Evolutionary conservation across 371 early-diverging fungal genomes (phyloP), one percentile per base, ranked within the genome.

Genomic region (Mortierella polycephala): DNA sequence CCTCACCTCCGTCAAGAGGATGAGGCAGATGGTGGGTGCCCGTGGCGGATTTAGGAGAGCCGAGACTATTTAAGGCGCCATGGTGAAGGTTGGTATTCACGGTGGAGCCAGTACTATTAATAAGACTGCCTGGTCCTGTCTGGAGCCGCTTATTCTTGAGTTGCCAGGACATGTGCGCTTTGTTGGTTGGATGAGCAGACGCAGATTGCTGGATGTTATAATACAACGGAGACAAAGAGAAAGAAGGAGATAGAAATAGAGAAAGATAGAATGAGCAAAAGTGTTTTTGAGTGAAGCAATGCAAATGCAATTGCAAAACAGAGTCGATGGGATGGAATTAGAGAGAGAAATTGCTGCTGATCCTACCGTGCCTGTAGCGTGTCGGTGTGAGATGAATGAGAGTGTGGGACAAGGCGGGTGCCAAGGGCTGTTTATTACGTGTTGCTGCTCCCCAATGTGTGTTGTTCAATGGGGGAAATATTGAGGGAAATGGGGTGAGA

Each of bases 71-170:
- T 30, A 39, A 41, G 23, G 61, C 39, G 50, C 20, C 30, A 54
- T 45, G 23, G 12, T 40, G 41, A 57, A 42, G 30, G 30, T 30
- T 30, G 30, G 30, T 30, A 30, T 30, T 30, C 30, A 30, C 41
- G 20, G 42, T 42, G 42, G 62, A 37, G 14, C 47, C 30, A 13
- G 41, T 42, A 30, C 20, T 51, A 45, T 50, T 60, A 30, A 51
- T 55, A 42, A n/a, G 45, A 53, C 47, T 59, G 54, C 54, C 59
- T 44, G 57, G 52, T 39, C 71, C 70, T 12, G 60, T 14, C 57
- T 69, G 62, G 45, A 60, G 68, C 23, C 71, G 61, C 67, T 79
- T 73, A 60, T 65, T 79, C 67, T 73, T 79, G 74, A 79, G 74
- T 64, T 73, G 80, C 80, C 80, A 79, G 60, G 80, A 53, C 80